Conservation (phyloP, 768 basidiomycete species). For the Boletus insuetus region DNA sequence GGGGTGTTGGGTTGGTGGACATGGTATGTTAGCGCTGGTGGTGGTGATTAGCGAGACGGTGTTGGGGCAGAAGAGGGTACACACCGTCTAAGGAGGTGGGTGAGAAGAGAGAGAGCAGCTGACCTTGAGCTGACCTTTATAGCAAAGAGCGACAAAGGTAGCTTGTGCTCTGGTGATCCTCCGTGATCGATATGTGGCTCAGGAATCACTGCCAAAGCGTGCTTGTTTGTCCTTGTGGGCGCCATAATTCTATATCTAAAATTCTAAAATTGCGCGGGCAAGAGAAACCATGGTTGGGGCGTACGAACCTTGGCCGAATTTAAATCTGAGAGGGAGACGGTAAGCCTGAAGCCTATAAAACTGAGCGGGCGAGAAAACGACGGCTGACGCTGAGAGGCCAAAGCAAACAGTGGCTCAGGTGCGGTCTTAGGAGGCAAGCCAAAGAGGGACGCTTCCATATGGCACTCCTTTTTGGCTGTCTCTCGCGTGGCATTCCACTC, state of each 20-base stretch:
- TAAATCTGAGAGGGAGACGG: too few species aligned
- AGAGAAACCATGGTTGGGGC: too few species aligned
- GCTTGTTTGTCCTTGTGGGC: conserved; percentile 49
- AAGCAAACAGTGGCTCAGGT: too few species aligned
- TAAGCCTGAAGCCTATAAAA: too few species aligned
- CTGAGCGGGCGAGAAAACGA: too few species aligned
- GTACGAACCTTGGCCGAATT: too few species aligned
- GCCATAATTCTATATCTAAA: conserved; percentile 20
- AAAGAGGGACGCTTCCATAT: too few species aligned
- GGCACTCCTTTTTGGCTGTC: too few species aligned
- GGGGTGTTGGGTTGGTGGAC: conserved; percentile 12
- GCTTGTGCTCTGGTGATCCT: conserved; percentile 26
- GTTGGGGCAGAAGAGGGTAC: neutral
- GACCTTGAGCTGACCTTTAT: conserved; percentile 23
- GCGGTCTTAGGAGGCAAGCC: too few species aligned
- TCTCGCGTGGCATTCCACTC: too few species aligned
- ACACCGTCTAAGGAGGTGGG: conserved; percentile 2
- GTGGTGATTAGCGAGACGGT: neutral
- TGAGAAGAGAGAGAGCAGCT: neutral
- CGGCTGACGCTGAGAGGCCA: too few species aligned
- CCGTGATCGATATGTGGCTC: conserved; percentile 31
- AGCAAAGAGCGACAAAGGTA: conserved; percentile 25
- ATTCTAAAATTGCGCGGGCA: neutral
- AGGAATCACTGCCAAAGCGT: conserved; percentile 30
- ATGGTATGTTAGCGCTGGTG: conserved; percentile 10